Evolutionary conservation across 805 yeast species (phyloP).

Genomic region (Yarrowia divulgata): DNA sequence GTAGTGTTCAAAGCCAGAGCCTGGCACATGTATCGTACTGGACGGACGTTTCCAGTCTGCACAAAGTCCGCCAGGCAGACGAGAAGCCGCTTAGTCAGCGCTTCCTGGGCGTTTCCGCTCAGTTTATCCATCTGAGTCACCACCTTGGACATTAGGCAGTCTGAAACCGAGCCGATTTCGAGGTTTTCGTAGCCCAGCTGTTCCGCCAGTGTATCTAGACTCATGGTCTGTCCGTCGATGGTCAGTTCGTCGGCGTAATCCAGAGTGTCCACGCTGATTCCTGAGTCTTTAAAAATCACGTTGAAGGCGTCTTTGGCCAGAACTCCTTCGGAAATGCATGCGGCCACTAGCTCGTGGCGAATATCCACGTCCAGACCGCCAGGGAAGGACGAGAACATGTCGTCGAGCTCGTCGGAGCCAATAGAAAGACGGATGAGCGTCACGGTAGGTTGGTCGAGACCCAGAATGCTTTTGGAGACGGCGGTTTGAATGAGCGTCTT

Average conservation of each 20-base stretch:
- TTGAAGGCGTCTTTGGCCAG: slow-evolving; percentile 43
- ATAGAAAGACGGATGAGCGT: slow-evolving; percentile 52
- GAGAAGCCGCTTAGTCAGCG: slow-evolving; percentile 53
- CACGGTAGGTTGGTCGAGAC: slow-evolving; percentile 52
- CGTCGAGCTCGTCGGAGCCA: slow-evolving; percentile 54
- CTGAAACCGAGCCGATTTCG: slow-evolving; percentile 60
- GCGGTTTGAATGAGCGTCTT: slow-evolving; percentile 43
- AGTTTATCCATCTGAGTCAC: slow-evolving; percentile 57
- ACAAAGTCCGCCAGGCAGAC: slow-evolving; percentile 52
- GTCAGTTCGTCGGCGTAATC: slow-evolving; percentile 9
- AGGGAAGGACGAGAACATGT: slow-evolving; percentile 61
- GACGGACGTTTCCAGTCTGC: slow-evolving; percentile 53
- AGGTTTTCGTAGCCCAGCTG: slow-evolving; percentile 51
- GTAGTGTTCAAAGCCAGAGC: slow-evolving; percentile 57
- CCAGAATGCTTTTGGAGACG: slow-evolving; percentile 47
- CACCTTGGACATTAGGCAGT: slow-evolving; percentile 61
- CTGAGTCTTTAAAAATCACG: slow-evolving; percentile 25
- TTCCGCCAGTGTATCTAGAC: slow-evolving; percentile 48
- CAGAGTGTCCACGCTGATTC: slow-evolving; percentile 10
- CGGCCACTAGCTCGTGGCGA: slow-evolving; percentile 60
- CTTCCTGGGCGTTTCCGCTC: slow-evolving; percentile 58
- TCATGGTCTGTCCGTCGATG: slow-evolving; percentile 43
- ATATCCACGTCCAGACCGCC: slow-evolving; percentile 55
- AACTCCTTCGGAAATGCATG: slow-evolving; percentile 52
- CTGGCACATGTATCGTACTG: slow-evolving; percentile 60